phyloP scores from a whole-genome alignment of 2,329 filamentous ascomycete genomes.

The Penicillium sp. region DNA sequence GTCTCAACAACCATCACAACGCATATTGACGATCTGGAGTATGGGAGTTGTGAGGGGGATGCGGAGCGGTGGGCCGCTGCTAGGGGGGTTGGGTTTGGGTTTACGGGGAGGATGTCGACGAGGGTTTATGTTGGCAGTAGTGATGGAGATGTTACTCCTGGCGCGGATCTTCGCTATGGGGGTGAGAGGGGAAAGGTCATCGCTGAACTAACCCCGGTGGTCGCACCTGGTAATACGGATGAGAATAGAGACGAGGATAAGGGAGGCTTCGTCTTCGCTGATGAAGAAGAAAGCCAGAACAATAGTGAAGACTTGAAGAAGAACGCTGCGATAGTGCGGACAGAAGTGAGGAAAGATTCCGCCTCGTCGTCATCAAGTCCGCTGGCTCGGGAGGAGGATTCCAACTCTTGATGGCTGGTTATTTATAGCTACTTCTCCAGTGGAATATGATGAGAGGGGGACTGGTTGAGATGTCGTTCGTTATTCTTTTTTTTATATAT shows the following conservation, averaged over 20 bases:
- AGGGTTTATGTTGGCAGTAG: conserved; percentile 2
- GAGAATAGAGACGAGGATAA: neutral
- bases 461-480: neutral
- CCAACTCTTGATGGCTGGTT: neutral
- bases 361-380: neutral
- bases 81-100: conserved; percentile 7
- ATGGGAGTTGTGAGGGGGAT: conserved; percentile 27
- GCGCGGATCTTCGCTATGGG: neutral
- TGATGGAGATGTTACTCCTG: neutral
- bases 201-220: neutral
- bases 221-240: neutral
- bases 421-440: too few species aligned
- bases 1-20: conserved; percentile 34
- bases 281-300: neutral
- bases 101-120: neutral
- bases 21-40: conserved; percentile 34
- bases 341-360: neutral
- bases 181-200: neutral
- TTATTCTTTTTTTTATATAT: neutral
- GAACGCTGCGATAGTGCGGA: neutral
- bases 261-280: neutral
- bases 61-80: conserved; percentile 31
- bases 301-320: neutral
- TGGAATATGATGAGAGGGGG: too few species aligned
- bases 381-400: neutral